Evolutionary conservation across 1,139 yeast species (phyloP), one percentile per base, ranked within the genome.

Genomic region (Candida gigantensis): DNA sequence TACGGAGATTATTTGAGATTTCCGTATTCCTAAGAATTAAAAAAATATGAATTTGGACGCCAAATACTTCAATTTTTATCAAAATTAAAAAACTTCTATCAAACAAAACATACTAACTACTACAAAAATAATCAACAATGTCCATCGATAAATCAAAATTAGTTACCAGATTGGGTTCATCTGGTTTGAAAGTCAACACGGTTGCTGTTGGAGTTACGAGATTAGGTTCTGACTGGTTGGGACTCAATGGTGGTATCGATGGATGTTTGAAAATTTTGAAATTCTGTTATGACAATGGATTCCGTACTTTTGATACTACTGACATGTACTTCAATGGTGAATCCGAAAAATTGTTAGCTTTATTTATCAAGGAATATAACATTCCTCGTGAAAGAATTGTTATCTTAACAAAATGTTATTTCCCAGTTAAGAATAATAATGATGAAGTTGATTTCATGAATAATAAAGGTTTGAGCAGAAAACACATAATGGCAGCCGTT

Each of bases 401-500:
- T 15, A 75, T 77, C 36, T 47, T 77, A 45, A 52, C 75, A 24
- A 77, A 77, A 55, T 39, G 35, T 32, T 49, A 33, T 40, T 43
- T 36, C 35, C 46, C 52, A 3, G 38, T 43, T 13, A 55, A 49
- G 15, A 43, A 45, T 5, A 34, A n/a, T n/a, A n/a, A n/a, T n/a
- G 42, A 40, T 28, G 47, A 50, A n/a, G 39, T 37, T 33, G 58
- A 53, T 28, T 48, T 36, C 32, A 35, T 45, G 21, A 55, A 57
- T 36, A 33, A 45, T 7, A 34, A 55, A 31, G 81, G 82, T 0
- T 55, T 74, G 25, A 74, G 81, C 2, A 58, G 81, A 45, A 77
- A 76, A 50, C 80, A 77, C 48, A 68, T 77, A 18, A 45, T 74
- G 28, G 79, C 74, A 45, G 78, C 79, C 2, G 75, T 62, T 21